These are phyloP conservation scores for Zelopaecilomyces penicillatus DNA, from an alignment of 2,329 filamentous ascomycete species.

Conservation along the genomic window DNA sequence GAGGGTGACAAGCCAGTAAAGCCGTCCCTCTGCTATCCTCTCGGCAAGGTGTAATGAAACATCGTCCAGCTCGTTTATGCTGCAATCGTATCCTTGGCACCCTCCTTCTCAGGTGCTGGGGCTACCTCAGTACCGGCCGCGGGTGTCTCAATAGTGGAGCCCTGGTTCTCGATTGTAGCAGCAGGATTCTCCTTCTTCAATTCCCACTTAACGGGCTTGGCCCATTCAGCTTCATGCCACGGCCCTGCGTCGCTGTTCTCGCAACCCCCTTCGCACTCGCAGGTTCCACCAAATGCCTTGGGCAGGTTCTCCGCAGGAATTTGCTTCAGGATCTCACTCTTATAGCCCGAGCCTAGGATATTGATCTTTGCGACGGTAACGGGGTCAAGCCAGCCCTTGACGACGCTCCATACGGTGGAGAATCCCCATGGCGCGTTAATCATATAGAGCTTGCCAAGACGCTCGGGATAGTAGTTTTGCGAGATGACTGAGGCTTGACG, in stretches of 20 bases:
- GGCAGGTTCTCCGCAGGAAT: constrained; percentile 87
- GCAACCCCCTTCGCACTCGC: constrained; percentile 76
- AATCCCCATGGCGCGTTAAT: constrained; percentile 99
- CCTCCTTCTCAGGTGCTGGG: constrained; percentile 23
- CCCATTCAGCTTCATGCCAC: constrained; percentile 68
- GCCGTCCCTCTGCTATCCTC: too few species aligned
- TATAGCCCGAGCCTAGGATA: constrained; percentile 72
- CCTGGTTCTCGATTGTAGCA: constrained; percentile 29
- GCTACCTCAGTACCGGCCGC: constrained; percentile 22
- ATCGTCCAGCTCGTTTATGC: constrained; percentile 17
- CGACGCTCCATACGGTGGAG: constrained; percentile 70
- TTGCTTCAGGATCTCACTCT: constrained; percentile 76
- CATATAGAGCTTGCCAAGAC: constrained; percentile 88
- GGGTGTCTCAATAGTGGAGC: constrained; percentile 28
- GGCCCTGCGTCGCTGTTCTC: constrained; percentile 81
- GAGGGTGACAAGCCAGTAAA: too few species aligned
- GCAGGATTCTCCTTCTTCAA: constrained; percentile 33
- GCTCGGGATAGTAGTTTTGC: constrained; percentile 99
- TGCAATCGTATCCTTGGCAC: constrained; percentile 25
- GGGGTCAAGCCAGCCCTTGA: constrained; percentile 93
- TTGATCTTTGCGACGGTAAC: constrained; percentile 96
- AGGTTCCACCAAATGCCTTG: constrained; percentile 73
- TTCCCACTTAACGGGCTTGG: constrained; percentile 57
- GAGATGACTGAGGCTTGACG: constrained; percentile 78
- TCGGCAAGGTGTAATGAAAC: too few species aligned